phyloP scores from a whole-genome alignment of 2,329 filamentous ascomycete species.

The Didymella arachidicola region DNA sequence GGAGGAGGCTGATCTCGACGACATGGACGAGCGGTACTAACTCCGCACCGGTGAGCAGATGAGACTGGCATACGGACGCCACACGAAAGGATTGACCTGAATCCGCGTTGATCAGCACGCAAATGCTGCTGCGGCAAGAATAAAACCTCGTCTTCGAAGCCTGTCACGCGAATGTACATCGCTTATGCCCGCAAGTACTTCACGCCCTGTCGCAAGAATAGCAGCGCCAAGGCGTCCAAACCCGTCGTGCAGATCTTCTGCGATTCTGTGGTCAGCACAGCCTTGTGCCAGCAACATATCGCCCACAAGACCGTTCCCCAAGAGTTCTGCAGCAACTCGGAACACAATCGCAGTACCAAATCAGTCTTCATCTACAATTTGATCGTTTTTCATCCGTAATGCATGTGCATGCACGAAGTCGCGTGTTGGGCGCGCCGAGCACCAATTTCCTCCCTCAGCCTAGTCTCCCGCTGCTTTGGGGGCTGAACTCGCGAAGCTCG shows the following conservation, averaged over 20 bases:
- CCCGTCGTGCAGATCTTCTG: slow-evolving; percentile 20
- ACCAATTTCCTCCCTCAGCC: slow-evolving; percentile 10
- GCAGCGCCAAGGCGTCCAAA: slow-evolving; percentile 22
- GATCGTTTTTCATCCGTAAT: not conserved
- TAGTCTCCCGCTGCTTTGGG: slow-evolving; percentile 10
- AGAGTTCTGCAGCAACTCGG: not conserved
- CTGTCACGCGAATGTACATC: not conserved
- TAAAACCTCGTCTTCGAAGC: not conserved
- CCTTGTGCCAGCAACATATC: slow-evolving; percentile 14
- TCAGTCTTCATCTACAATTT: not conserved
- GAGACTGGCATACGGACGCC: not conserved
- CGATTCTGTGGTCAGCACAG: slow-evolving; percentile 26
- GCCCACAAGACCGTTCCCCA: not conserved
- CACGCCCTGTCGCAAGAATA: slow-evolving; percentile 35
- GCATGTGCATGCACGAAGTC: slow-evolving; percentile 1
- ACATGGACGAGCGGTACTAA: slow-evolving; percentile 51
- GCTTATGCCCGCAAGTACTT: slow-evolving; percentile 9
- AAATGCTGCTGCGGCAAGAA: not conserved
- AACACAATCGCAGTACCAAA: not conserved
- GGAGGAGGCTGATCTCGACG: slow-evolving; percentile 50
- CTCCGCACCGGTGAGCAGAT: slow-evolving; percentile 12
- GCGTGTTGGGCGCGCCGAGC: slow-evolving; percentile 3
- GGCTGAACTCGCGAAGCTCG: slow-evolving; percentile 25
- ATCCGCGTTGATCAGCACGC: not conserved
- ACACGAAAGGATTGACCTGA: not conserved